Conservation (phyloP, 371 early-diverging fungal genomes). For the Thermomucor indicae-seudaticae region DNA sequence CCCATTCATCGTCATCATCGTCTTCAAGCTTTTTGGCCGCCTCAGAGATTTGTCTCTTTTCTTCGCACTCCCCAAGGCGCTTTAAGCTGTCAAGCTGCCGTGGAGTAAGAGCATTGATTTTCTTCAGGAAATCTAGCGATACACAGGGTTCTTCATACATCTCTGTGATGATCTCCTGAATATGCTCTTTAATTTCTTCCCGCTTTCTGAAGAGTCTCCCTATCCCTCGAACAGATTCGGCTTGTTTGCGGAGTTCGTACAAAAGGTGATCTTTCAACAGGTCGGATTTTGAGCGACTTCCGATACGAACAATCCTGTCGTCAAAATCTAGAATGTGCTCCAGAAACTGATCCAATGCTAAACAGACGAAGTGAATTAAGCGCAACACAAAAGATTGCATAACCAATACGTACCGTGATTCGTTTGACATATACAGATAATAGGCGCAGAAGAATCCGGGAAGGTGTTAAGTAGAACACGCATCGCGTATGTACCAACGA, state of each 20-base stretch:
- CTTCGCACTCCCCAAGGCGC: slow-evolving; percentile 30
- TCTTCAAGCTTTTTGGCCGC: slow-evolving; percentile 11
- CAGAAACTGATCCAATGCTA: slow-evolving; percentile 71
- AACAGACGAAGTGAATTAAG: not conserved
- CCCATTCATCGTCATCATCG: slow-evolving; percentile 39
- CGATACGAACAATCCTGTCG: slow-evolving; percentile 56
- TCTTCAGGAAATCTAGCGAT: slow-evolving; percentile 31
- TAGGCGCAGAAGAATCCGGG: slow-evolving; percentile 37
- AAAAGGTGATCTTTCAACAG: slow-evolving; percentile 34
- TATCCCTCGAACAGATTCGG: slow-evolving; percentile 17
- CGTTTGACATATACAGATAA: slow-evolving; percentile 66
- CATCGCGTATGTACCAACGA: slow-evolving; percentile 61
- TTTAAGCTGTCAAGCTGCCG: slow-evolving; percentile 39
- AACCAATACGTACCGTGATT: slow-evolving; percentile 51
- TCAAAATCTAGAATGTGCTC: slow-evolving; percentile 49
- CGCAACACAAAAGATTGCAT: not conserved
- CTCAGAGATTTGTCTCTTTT: slow-evolving; percentile 8
- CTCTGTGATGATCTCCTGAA: slow-evolving; percentile 32
- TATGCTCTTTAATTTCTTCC: slow-evolving; percentile 32
- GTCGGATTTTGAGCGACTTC: slow-evolving; percentile 55
- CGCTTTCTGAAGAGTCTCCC: slow-evolving; percentile 31
- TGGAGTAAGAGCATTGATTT: slow-evolving; percentile 25
- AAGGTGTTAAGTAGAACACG: slow-evolving; percentile 49
- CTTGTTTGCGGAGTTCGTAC: slow-evolving; percentile 37
- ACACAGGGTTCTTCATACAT: slow-evolving; percentile 52